Base-by-base conservation (phyloP, 164 flowering plant species). In the Dillenia turbinata region DNA sequence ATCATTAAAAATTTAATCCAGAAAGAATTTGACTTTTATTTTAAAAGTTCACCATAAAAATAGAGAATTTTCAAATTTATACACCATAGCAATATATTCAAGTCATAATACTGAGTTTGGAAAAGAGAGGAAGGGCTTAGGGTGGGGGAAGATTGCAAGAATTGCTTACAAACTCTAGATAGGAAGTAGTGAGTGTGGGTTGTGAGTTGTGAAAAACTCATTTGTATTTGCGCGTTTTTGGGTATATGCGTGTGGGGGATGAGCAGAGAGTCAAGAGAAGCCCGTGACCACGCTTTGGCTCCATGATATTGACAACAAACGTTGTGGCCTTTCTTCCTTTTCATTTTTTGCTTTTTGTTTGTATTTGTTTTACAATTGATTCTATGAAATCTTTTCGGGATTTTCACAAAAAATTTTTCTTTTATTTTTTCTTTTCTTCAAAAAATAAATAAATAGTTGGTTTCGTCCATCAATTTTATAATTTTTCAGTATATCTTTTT, bases 201-300 rank as follows among this genome's bases (percentile, higher is more conserved):
- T 51, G 9, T 47, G 48, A 26, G 55, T 26, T 51, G 58, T 12
- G 52, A 9, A 24, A 63, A 63, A 63, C 54, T 63, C 66, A 44
- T 46, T 52, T 44, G 59, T 33, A 51, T 17, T 47, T 16, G 58
- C 50, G 57, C 15, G 52, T 14, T 17, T 22, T 7, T 12, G 54
- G 40, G 58, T 52, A 48, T 47, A 44, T 44, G 49, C 12, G 40
- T 33, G 40, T 47, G 62, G 17, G 12, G 47, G 50, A 8, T 12
- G 10, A 9, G 47, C 46, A 47, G 54, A 40, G 68, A 62, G 73
- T 77, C 83, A 79, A 77, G 79, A 54, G 79, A 79, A 65, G 65
- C 77, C 81, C 83, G 79, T 79, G 83, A 79, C 66, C 64, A 62
- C 70, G 50, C 66, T 44, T 33, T 33, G 40, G 40, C 7, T 33